phyloP scores from a whole-genome alignment of 257 asterid species.

The Voacanga thouarsii region DNA sequence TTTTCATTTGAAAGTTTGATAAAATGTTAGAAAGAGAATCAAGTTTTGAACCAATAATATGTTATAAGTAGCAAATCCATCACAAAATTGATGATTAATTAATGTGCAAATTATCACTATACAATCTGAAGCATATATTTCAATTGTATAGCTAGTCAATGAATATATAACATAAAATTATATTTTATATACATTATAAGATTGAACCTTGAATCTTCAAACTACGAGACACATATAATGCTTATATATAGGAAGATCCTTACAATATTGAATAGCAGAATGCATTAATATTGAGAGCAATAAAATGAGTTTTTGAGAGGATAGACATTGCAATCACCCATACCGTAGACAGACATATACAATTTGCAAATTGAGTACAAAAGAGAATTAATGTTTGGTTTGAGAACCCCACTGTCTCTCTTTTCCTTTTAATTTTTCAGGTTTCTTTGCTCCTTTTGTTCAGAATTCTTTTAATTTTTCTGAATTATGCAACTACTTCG shows the following conservation, averaged over 20 bases:
- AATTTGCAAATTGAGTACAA: conserved; percentile 1
- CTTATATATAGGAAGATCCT: neutral
- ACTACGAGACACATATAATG: too few relatives aligned
- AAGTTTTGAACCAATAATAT: too few relatives aligned
- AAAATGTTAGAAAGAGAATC: too few relatives aligned
- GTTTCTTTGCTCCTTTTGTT: conserved; percentile 2
- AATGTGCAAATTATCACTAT: too few relatives aligned
- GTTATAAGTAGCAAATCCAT: too few relatives aligned
- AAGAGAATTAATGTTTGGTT: conserved; percentile 9
- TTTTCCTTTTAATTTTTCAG: neutral
- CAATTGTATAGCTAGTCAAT: too few relatives aligned
- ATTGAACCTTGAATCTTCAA: too few relatives aligned
- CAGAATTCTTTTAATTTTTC: conserved; percentile 3
- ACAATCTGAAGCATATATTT: too few relatives aligned
- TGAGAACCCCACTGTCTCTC: conserved; percentile 3
- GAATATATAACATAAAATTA: too few relatives aligned
- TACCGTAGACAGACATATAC: conserved; percentile 7
- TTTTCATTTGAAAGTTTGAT: too few relatives aligned
- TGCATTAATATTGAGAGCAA: neutral
- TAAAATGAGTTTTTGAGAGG: neutral
- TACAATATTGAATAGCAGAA: conserved; percentile 1
- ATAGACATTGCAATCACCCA: conserved; percentile 6
- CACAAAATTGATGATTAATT: too few relatives aligned
- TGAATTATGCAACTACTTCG: conserved; percentile 5
- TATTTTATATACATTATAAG: too few relatives aligned